phyloP scores from a whole-genome alignment of 108 stramenopile genomes.

The Craspedostauros australis region DNA sequence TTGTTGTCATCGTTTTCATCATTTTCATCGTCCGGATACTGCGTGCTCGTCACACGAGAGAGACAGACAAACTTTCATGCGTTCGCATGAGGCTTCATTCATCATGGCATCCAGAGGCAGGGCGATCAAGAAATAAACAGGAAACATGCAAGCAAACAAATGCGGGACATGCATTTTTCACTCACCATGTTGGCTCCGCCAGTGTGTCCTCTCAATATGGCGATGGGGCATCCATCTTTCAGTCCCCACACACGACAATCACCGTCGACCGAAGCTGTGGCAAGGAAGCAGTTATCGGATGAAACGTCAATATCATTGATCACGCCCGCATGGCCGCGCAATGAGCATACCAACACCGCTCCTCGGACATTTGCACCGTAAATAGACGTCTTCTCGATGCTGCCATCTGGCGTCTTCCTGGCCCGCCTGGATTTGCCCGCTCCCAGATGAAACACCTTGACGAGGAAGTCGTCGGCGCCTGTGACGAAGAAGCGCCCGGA shows the following conservation, averaged over 20 bases:
- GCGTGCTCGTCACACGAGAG: too few species aligned
- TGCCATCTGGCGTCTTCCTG: neutral
- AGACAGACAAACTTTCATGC: too few species aligned
- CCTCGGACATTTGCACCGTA: conserved; percentile 65
- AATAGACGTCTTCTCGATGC: conserved; percentile 22
- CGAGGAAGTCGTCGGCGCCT: conserved; percentile 91
- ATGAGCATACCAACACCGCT: conserved; percentile 72
- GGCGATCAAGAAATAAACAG: neutral
- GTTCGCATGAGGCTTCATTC: too few species aligned
- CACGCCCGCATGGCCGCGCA: conserved; percentile 90
- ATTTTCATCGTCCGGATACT: too few species aligned
- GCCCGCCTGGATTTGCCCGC: conserved; percentile 23
- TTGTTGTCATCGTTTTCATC: too few species aligned
- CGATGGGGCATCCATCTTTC: conserved; percentile 78
- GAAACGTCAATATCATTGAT: conserved; percentile 90
- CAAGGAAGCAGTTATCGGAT: conserved; percentile 83
- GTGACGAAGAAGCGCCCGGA: conserved; percentile 89
- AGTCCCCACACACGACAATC: conserved; percentile 86
- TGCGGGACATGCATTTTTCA: conserved; percentile 2
- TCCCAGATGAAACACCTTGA: conserved; percentile 82
- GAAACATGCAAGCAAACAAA: neutral
- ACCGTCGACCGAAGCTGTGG: conserved; percentile 84
- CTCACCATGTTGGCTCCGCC: conserved; percentile 82
- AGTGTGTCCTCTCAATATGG: conserved; percentile 74
- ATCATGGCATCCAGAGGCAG: conserved; percentile 9